phyloP scores from a whole-genome alignment of 495 filamentous ascomycete species.

The Hyphodiscus hymeniophilus region DNA sequence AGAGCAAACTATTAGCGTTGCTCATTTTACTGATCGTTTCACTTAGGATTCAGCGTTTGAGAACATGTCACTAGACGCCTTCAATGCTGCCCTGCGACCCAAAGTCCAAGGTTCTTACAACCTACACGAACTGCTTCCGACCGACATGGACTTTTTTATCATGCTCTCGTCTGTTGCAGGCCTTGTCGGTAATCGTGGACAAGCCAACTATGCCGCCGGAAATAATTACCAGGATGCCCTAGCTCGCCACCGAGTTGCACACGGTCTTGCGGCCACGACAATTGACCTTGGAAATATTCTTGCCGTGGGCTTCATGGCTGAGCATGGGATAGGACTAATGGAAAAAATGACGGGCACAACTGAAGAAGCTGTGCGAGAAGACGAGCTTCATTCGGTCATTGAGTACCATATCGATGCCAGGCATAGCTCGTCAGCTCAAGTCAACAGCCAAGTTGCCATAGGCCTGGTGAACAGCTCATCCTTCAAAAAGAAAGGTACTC shows the following conservation, averaged over 20 bases:
- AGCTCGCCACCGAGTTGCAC: slow-evolving; percentile 35
- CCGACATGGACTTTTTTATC: slow-evolving; percentile 55
- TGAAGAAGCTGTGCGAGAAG: not conserved
- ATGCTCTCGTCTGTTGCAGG: slow-evolving; percentile 52
- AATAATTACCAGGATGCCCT: slow-evolving; percentile 51
- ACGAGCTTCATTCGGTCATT: not conserved
- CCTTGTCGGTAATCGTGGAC: slow-evolving; percentile 46
- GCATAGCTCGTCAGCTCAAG: not conserved
- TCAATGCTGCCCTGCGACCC: slow-evolving; percentile 34
- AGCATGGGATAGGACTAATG: not conserved
- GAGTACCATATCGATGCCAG: not conserved
- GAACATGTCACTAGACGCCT: slow-evolving; percentile 42
- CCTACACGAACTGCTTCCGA: slow-evolving; percentile 41
- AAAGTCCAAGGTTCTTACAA: slow-evolving; percentile 48
- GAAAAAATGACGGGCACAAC: not conserved
- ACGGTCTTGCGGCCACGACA: slow-evolving; percentile 37
- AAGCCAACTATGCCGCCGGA: slow-evolving; percentile 54
- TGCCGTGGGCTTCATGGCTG: slow-evolving; percentile 22
- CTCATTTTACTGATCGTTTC: not conserved
- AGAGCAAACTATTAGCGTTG: not conserved
- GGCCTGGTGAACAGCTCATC: not conserved
- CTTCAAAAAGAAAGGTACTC: not conserved
- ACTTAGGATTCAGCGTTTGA: slow-evolving; percentile 36
- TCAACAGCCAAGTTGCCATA: slow-evolving; percentile 10
- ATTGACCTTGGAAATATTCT: slow-evolving; percentile 40